Conservation (phyloP, 768 basidiomycete genomes). For the Lactarius tabidus region DNA sequence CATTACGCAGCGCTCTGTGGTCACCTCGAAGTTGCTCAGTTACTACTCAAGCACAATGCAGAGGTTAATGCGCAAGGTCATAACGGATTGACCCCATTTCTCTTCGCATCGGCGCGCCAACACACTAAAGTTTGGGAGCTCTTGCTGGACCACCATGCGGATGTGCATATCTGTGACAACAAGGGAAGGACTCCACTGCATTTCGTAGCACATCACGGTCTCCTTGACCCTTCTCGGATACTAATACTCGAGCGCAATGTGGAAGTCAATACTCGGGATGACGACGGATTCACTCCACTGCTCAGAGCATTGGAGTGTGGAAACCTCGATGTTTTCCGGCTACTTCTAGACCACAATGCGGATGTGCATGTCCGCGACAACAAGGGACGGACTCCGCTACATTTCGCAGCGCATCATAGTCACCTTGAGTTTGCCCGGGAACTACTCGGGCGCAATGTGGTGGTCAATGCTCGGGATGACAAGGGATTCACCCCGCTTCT, state of each 20-base stretch:
- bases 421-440: too few relatives aligned
- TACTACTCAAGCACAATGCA: not conserved
- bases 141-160: not conserved
- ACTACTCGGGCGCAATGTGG: too few relatives aligned
- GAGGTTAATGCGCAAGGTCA: not conserved
- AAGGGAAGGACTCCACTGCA: not conserved
- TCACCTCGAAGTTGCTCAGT: not conserved
- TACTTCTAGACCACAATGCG: too few relatives aligned
- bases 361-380: too few relatives aligned
- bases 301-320: too few relatives aligned
- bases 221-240: not conserved
- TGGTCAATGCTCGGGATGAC: too few relatives aligned
- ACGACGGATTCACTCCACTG: too few relatives aligned
- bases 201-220: not conserved
- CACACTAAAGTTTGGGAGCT: not conserved
- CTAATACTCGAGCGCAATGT: not conserved
- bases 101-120: too few relatives aligned
- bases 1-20: not conserved
- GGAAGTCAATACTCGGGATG: not conserved
- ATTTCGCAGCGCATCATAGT: too few relatives aligned
- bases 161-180: not conserved
- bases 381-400: too few relatives aligned
- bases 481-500: too few relatives aligned
- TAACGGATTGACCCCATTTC: not conserved
- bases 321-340: too few relatives aligned